Percentiles rank a stretch among this genome's conserved stretches.
These are phyloP conservation scores for Xylariaceae sp. DNA, from an alignment of 2,329 filamentous ascomycete species.

Conservation along the genomic window DNA sequence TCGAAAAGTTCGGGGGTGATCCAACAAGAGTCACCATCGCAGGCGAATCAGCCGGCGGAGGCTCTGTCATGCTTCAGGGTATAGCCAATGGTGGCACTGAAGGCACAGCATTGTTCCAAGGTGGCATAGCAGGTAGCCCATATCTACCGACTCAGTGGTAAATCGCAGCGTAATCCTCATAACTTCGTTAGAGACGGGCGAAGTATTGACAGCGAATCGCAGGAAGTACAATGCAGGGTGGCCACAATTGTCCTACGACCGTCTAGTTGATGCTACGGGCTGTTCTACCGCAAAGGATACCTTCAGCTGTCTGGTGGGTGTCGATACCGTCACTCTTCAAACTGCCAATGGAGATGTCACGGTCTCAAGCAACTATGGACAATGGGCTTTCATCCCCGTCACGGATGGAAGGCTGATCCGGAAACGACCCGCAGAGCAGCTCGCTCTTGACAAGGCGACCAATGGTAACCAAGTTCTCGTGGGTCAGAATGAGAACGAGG, in stretches of 20 bases:
- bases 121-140: conserved; percentile 38
- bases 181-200: background rate
- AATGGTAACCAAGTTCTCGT: conserved; percentile 33
- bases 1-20: conserved; percentile 50
- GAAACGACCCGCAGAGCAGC: conserved; percentile 27
- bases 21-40: conserved; percentile 48
- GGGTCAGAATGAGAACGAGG: conserved; percentile 38
- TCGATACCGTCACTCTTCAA: conserved; percentile 33
- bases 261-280: conserved; percentile 32
- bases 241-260: conserved; percentile 31
- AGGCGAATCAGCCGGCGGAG: conserved; percentile 52
- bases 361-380: conserved; percentile 21
- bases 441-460: conserved; percentile 24
- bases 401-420: conserved; percentile 34
- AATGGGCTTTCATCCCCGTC: conserved; percentile 37
- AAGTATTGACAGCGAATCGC: conserved; percentile 4
- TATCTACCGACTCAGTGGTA: conserved; percentile 53
- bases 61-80: conserved; percentile 44
- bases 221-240: conserved; percentile 30
- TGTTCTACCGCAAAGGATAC: conserved; percentile 27
- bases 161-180: conserved; percentile 1
- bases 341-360: conserved; percentile 33
- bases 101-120: conserved; percentile 44
- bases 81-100: conserved; percentile 44
- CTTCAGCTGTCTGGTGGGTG: conserved; percentile 33